Base-by-base conservation (phyloP, 441 rosid species). In the Eruca vesicaria region DNA sequence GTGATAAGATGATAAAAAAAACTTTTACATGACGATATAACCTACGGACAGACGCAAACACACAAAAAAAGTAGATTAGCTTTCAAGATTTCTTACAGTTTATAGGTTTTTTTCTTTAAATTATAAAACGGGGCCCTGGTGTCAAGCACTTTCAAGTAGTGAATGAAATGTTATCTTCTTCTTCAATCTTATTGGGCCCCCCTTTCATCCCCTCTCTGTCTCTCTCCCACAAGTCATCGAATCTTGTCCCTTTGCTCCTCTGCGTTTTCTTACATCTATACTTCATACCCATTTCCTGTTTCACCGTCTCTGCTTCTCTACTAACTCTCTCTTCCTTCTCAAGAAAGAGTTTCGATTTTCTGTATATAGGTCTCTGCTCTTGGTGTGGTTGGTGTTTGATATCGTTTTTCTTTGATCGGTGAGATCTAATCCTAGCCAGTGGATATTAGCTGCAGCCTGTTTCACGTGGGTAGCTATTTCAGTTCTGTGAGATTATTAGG, bases 221-320 rank as follows among this genome's bases (percentile, higher is more conserved):
- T 43, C 33, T 66, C 61, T 16, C 6, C 28, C 57, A 19, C 52
- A 74, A 68, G 67, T 74, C 78, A 58, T 74, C 77, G 28, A 29
- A 55, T 52, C 53, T 35, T 45, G 63, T 61, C 63, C 59, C 61
- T 50, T 29, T 35, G 31, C 45, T 59, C 31, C 5, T 58, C 11
- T 45, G 29, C 67, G 50, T 11, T 19, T 59, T 50, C 23, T 59
- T 57, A 33, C 77, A 57, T 65, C 48, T 58, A 58, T 74, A 57
- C 72, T 21, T n/a, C 29, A 9, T 61, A 29, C 33, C 2, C 6
- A 2, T n/a, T 19, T 58, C 57, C 2, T 11, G 7, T 16, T 16
- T 38, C 16, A n/a, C 53, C 36, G 7, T 21, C 1, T 52, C 63
- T 23, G 21, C 55, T 73, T 0, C n/a, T 31, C 10, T 41, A 12